A percentile compares a stretch with the other conserved stretches of the same genome.
These are phyloP conservation scores for Haberlea rhodopensis DNA, from an alignment of 257 asterid species.

Conservation along the genomic window DNA sequence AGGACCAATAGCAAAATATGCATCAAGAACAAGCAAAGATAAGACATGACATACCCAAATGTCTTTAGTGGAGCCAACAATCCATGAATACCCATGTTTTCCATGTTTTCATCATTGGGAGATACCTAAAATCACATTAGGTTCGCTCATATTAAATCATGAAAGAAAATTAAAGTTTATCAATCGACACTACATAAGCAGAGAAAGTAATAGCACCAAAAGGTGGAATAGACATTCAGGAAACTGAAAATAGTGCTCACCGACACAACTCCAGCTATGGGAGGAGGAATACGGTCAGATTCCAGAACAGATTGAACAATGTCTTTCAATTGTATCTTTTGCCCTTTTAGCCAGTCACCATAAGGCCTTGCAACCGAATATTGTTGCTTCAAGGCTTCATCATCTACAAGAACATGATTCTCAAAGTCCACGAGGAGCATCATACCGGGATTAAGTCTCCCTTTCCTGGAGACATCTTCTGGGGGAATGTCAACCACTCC, in stretches of 20 bases:
- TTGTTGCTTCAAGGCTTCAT: slow-evolving; percentile 94
- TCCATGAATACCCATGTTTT: slow-evolving; percentile 85
- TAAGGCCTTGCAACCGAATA: slow-evolving; percentile 93
- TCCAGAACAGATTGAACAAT: slow-evolving; percentile 76
- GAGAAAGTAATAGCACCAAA: background rate
- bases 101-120: slow-evolving; percentile 73
- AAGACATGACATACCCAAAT: slow-evolving; percentile 64
- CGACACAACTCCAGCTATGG: slow-evolving; percentile 69
- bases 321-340: slow-evolving; percentile 80
- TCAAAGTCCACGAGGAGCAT: slow-evolving; percentile 99
- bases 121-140: slow-evolving; percentile 50
- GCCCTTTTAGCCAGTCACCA: slow-evolving; percentile 87
- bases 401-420: slow-evolving; percentile 93
- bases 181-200: background rate
- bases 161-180: slow-evolving; percentile 15
- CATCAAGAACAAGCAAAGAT: slow-evolving; percentile 16
- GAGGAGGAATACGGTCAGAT: slow-evolving; percentile 66
- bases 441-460: slow-evolving; percentile 99
- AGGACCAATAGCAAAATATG: background rate
- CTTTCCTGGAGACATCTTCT: slow-evolving; percentile 90
- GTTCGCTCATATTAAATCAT: slow-evolving; percentile 21
- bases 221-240: slow-evolving; percentile 13
- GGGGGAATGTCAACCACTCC: slow-evolving; percentile 99
- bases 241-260: slow-evolving; percentile 45
- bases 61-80: slow-evolving; percentile 89